Evolutionary conservation across 768 basidiomycete genomes (phyloP).

Genomic region (Boletus rex-veris): DNA sequence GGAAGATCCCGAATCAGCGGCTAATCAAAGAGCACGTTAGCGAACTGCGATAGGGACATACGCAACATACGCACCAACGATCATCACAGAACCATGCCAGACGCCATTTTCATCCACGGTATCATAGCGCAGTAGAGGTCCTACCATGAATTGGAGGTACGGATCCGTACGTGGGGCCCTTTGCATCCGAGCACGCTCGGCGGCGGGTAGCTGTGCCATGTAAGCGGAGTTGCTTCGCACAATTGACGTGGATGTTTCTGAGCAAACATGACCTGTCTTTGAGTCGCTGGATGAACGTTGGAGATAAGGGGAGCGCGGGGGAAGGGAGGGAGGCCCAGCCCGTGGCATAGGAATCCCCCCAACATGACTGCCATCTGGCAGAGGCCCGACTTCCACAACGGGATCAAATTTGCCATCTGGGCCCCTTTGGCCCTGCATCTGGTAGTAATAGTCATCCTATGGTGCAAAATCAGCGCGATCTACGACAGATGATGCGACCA

Average conservation of each 20-base stretch:
- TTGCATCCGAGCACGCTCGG: slow-evolving; percentile 61
- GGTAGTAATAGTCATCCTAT: slow-evolving; percentile 31
- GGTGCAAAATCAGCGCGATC: slow-evolving; percentile 15
- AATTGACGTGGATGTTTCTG: slow-evolving; percentile 2
- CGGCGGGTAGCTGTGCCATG: slow-evolving; percentile 51
- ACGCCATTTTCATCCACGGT: slow-evolving; percentile 73
- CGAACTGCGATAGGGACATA: not conserved
- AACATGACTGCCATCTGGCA: slow-evolving; percentile 54
- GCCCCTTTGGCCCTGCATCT: slow-evolving; percentile 34
- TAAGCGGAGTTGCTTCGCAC: slow-evolving; percentile 25
- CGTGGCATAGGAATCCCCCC: slow-evolving; percentile 49
- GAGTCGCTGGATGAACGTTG: slow-evolving; percentile 16
- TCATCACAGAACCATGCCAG: slow-evolving; percentile 85
- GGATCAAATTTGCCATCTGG: slow-evolving; percentile 48
- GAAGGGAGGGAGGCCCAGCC: slow-evolving; percentile 38
- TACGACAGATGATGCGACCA: not conserved
- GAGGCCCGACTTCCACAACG: slow-evolving; percentile 58
- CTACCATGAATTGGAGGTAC: slow-evolving; percentile 87
- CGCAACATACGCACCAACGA: slow-evolving; percentile 68
- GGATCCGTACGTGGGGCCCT: slow-evolving; percentile 70
- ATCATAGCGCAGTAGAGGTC: slow-evolving; percentile 86
- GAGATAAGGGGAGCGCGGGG: slow-evolving; percentile 32
- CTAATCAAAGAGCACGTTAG: slow-evolving; percentile 32
- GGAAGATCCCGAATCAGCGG: slow-evolving; percentile 72
- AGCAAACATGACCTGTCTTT: slow-evolving; percentile 27